These are phyloP conservation scores for Hypoxylon sp. DNA, from an alignment of 2,329 filamentous ascomycete species.

Conservation along the genomic window DNA sequence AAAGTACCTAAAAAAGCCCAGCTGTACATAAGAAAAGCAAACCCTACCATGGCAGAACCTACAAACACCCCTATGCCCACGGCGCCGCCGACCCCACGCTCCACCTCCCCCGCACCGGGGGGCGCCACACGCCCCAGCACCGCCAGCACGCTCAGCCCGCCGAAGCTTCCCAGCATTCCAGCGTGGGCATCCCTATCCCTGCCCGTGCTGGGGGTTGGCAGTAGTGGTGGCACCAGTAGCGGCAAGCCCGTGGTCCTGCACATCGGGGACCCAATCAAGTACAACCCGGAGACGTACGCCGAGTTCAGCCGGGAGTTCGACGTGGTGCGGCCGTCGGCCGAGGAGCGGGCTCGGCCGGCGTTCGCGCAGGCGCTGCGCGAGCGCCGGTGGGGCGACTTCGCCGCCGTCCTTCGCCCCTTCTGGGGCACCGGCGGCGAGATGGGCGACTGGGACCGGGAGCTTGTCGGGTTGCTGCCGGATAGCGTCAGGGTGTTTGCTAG, in stretches of 20 bases:
- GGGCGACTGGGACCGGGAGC: slow-evolving; percentile 67
- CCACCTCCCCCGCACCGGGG: slow-evolving; percentile 51
- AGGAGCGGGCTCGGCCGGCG: slow-evolving; percentile 59
- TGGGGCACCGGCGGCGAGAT: slow-evolving; percentile 73
- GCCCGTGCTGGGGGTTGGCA: too few relatives aligned
- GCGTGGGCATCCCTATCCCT: slow-evolving; percentile 31
- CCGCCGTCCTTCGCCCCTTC: slow-evolving; percentile 63
- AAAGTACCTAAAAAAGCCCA: neutral
- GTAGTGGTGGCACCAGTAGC: slow-evolving; percentile 27
- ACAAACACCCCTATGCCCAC: slow-evolving; percentile 57
- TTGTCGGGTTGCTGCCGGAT: slow-evolving; percentile 62
- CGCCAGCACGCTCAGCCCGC: slow-evolving; percentile 32
- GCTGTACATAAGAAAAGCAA: slow-evolving; percentile 8
- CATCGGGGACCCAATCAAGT: slow-evolving; percentile 71
- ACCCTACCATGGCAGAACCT: slow-evolving; percentile 55
- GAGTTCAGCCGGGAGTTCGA: slow-evolving; percentile 56
- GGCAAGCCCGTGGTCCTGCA: slow-evolving; percentile 70
- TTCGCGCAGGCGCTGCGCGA: slow-evolving; percentile 61
- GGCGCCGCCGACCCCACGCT: slow-evolving; percentile 54
- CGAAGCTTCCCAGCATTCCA: slow-evolving; percentile 22
- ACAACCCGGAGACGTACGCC: slow-evolving; percentile 58
- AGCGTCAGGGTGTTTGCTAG: slow-evolving; percentile 66
- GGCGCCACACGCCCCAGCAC: slow-evolving; percentile 40
- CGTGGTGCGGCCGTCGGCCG: slow-evolving; percentile 59
- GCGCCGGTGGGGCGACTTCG: slow-evolving; percentile 63